Percentiles rank a stretch among this genome's conserved stretches.
Conservation (phyloP, 768 basidiomycete genomes). For the Mycena metata region DNA sequence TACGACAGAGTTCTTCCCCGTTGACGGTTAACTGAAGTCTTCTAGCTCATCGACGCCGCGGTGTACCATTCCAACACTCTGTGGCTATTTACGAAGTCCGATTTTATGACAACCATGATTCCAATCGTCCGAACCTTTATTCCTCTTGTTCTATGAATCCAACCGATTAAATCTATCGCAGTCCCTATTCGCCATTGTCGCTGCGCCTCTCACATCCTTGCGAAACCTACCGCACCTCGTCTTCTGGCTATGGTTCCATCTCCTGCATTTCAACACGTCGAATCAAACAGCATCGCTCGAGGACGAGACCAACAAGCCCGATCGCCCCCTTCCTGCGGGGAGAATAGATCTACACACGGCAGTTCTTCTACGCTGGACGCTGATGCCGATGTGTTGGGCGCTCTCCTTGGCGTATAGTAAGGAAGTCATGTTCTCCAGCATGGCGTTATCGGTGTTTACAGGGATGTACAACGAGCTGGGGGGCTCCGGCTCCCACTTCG, state of each 20-base stretch:
- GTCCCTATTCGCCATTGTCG: constrained; percentile 38
- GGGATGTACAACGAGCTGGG: constrained; percentile 35
- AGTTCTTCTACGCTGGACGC: constrained; percentile 46
- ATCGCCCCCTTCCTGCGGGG: constrained; percentile 51
- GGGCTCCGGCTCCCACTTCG: constrained; percentile 26
- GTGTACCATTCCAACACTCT: constrained; percentile 28
- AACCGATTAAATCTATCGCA: neutral
- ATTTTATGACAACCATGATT: constrained; percentile 49
- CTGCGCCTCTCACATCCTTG: constrained; percentile 31
- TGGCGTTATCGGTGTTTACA: constrained; percentile 33
- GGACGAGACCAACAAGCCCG: constrained; percentile 51
- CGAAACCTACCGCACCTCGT: constrained; percentile 41
- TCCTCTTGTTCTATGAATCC: constrained; percentile 1
- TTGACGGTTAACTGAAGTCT: no score
- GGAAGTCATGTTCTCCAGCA: constrained; percentile 29
- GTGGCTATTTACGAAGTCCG: constrained; percentile 51
- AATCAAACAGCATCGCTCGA: constrained; percentile 51
- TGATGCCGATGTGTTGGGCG: constrained; percentile 45
- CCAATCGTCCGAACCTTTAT: constrained; percentile 45
- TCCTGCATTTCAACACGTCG: constrained; percentile 53
- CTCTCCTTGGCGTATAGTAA: constrained; percentile 33
- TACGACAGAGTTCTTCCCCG: no score
- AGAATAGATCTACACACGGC: constrained; percentile 43
- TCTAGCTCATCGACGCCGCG: neutral
- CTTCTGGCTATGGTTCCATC: constrained; percentile 56